phyloP scores from a whole-genome alignment of 1,139 yeast species.

The Suhomyces ambrosiae region DNA sequence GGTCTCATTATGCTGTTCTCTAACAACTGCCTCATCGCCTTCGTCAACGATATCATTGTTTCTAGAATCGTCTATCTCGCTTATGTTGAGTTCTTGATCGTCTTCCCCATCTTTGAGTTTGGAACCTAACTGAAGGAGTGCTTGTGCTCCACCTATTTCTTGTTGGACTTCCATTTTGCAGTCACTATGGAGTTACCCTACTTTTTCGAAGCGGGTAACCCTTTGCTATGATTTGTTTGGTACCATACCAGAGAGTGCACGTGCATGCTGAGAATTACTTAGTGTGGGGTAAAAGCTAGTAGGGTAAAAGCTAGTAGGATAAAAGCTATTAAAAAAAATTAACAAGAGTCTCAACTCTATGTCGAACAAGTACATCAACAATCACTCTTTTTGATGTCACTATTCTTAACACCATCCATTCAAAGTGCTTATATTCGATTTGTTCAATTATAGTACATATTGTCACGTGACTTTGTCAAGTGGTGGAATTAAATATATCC shows the following conservation, averaged over 20 bases:
- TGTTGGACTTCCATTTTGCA: slow-evolving; percentile 38
- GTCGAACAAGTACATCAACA: no score
- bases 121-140: slow-evolving; percentile 45
- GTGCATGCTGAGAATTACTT: slow-evolving; percentile 1
- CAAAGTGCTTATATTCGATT: no score
- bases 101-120: slow-evolving; percentile 29
- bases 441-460: no score
- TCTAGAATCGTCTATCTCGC: slow-evolving; percentile 10
- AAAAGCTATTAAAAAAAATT: no score
- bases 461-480: no score
- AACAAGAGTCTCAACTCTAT: no score
- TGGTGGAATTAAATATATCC: no score
- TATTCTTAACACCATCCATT: no score
- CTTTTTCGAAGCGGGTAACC: slow-evolving; percentile 20
- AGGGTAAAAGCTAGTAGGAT: no score
- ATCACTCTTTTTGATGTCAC: no score
- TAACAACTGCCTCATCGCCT: slow-evolving; percentile 13
- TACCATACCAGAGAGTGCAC: slow-evolving; percentile 3
- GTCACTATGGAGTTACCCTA: slow-evolving; percentile 19
- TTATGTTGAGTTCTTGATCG: slow-evolving; percentile 10
- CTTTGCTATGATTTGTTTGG: slow-evolving; percentile 9
- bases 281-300: no score
- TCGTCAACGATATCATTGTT: slow-evolving; percentile 12
- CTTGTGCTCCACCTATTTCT: slow-evolving; percentile 51
- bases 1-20: slow-evolving; percentile 13